These are phyloP conservation scores for Poteriospumella lacustris DNA, from an alignment of 108 stramenopile species.

Conservation along the genomic window DNA sequence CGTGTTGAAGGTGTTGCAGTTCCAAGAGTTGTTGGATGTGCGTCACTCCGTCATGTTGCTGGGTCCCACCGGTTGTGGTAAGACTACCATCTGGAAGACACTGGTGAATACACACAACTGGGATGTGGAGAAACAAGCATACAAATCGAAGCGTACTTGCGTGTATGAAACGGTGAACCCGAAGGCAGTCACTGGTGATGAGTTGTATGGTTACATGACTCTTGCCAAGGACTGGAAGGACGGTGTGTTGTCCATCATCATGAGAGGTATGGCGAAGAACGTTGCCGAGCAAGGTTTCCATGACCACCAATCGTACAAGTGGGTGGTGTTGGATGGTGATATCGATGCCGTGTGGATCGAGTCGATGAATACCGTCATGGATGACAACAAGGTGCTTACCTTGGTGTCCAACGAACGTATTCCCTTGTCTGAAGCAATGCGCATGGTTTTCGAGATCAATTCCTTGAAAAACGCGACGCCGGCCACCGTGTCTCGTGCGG, in stretches of 20 bases:
- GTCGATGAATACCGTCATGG: constrained; percentile 90
- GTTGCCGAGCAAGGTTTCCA: constrained; percentile 79
- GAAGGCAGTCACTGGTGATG: constrained; percentile 75
- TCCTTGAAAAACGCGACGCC: constrained; percentile 80
- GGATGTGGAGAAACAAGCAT: constrained; percentile 38
- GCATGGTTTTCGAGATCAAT: constrained; percentile 87
- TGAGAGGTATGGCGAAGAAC: constrained; percentile 85
- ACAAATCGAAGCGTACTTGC: constrained; percentile 64
- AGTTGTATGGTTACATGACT: constrained; percentile 88
- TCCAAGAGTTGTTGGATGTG: constrained; percentile 79
- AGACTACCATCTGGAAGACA: constrained; percentile 83
- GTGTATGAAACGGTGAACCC: constrained; percentile 79
- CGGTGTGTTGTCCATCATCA: constrained; percentile 77
- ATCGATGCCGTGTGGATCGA: constrained; percentile 90
- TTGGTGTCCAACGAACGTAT: constrained; percentile 81
- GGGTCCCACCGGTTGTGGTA: constrained; percentile 77
- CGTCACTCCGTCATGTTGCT: constrained; percentile 83
- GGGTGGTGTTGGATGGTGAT: constrained; percentile 82
- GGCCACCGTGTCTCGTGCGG: constrained; percentile 80
- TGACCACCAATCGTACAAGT: constrained; percentile 76
- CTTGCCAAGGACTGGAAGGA: constrained; percentile 85
- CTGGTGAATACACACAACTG: constrained; percentile 72
- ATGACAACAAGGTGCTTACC: constrained; percentile 86
- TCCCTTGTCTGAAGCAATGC: constrained; percentile 74
- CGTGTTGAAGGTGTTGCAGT: constrained; percentile 59